phyloP scores from a whole-genome alignment of 768 basidiomycete genomes.

The Ramaria sp. region DNA sequence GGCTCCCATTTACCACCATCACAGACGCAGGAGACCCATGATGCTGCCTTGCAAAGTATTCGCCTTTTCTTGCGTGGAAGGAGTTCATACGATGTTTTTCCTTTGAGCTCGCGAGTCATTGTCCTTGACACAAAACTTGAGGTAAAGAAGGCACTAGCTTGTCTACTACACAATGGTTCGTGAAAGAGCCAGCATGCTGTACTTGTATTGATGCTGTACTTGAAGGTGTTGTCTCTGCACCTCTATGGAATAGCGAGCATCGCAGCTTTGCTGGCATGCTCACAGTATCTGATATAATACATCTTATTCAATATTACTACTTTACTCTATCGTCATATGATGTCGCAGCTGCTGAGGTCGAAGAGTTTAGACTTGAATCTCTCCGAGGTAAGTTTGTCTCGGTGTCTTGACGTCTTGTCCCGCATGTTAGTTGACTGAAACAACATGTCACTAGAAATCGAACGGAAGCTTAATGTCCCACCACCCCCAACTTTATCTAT shows the following conservation, averaged over 20 bases:
- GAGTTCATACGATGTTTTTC: conserved; percentile 92
- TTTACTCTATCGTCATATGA: conserved; percentile 72
- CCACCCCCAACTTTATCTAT: conserved; percentile 85
- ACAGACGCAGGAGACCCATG: conserved; percentile 50
- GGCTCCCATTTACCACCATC: conserved; percentile 44
- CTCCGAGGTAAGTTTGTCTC: conserved; percentile 57
- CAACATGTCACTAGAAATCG: conserved; percentile 59
- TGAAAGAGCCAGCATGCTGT: conserved; percentile 4
- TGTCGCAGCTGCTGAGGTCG: conserved; percentile 81
- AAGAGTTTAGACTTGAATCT: conserved; percentile 80
- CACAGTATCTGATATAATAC: conserved; percentile 98
- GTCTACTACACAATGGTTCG: conserved; percentile 69
- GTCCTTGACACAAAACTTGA: conserved; percentile 93
- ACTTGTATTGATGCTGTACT: conserved; percentile 11
- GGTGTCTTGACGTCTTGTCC: neutral
- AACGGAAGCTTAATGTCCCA: conserved; percentile 82
- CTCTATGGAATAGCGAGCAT: conserved; percentile 92
- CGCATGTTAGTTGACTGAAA: neutral
- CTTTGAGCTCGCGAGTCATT: conserved; percentile 92
- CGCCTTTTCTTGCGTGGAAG: conserved; percentile 74
- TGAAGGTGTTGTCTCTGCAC: conserved; percentile 92
- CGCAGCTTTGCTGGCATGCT: conserved; percentile 97
- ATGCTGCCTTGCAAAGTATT: conserved; percentile 58
- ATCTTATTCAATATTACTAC: conserved; percentile 98
- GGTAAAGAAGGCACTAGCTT: conserved; percentile 90